Base-by-base conservation (phyloP, 2,329 filamentous ascomycete genomes). In the Penicillium corylophilum region DNA sequence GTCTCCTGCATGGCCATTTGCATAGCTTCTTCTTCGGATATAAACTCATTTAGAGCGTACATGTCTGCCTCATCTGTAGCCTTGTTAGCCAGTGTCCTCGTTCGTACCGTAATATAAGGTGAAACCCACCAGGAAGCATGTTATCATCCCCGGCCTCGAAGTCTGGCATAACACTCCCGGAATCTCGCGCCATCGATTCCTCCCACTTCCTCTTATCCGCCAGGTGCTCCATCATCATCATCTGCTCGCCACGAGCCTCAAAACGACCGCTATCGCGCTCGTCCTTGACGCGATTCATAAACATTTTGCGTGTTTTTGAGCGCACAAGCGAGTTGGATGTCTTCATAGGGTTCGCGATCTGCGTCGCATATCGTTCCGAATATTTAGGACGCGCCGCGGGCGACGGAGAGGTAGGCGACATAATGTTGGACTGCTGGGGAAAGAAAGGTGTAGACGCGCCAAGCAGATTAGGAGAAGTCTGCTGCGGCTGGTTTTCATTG, bases 181-280 rank as follows among this genome's bases (percentile, higher is more conserved):
- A 69, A 38, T 66, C 56, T 33, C 65, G 54, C 42, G 57, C 60
- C 71, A 75, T 74, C 23, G 48, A 54, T 55, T 74, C 72, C 26
- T 70, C 68, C 70, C 74, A 75, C 45, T 57, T 56, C 55, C 64
- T 66, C 62, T 69, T 65, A 60, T 69, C 72, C 48, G 63, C 67
- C 49, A 70, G 60, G 62, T 68, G 68, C 54, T 77, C 75, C 71
- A 68, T 72, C 58, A 63, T 71, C 66, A 69, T 71, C 52, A 72
- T 68, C 67, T 69, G 74, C 61, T 69, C 79, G 57, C 69, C 73
- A 56, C 66, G 72, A 56, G 63, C 64, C 54, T 73, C 69, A 48
- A 71, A 73, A 7, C 71, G 67, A 1, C 64, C 67, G 31, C 64
- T 61, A 13, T 75, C 72, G 26, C 75, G 71, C 38, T 69, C 68